A percentile compares a stretch with the other conserved stretches of the same genome.
These are phyloP conservation scores for Solanum rostratum DNA, from an alignment of 257 asterid species.

Conservation along the genomic window DNA sequence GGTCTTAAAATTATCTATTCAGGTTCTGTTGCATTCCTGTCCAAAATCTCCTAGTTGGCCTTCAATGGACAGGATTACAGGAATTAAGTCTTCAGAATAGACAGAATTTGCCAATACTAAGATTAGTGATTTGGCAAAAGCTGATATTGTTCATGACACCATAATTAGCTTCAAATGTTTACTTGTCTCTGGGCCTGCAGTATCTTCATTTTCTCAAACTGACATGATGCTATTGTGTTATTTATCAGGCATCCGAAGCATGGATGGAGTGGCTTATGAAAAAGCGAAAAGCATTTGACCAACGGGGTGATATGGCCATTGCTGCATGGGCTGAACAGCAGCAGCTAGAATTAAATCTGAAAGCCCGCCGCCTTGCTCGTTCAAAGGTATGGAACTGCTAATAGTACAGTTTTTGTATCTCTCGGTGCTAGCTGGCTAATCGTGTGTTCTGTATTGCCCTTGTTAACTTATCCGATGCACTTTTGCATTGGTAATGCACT, in stretches of 20 bases:
- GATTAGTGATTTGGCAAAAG: neutral
- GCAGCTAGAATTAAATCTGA: constrained; percentile 77
- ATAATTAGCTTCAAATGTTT: neutral
- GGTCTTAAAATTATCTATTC: neutral
- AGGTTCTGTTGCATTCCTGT: neutral
- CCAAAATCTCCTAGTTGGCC: neutral
- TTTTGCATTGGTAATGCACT: neutral
- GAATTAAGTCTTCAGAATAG: too few relatives aligned
- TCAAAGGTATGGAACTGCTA: constrained; percentile 51
- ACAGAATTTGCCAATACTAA: neutral
- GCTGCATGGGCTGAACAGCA: constrained; percentile 99
- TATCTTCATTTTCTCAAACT: neutral
- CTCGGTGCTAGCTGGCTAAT: neutral
- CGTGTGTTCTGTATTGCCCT: neutral
- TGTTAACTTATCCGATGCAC: neutral
- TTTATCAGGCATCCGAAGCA: constrained; percentile 81
- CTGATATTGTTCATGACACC: neutral
- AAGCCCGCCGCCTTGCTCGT: constrained; percentile 88
- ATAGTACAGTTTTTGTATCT: neutral
- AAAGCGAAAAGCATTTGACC: constrained; percentile 93
- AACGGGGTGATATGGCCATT: constrained; percentile 94
- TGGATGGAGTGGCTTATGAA: constrained; percentile 96
- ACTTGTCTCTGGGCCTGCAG: neutral
- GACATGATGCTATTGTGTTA: neutral
- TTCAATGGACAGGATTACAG: neutral